A percentile compares a stretch with the other conserved stretches of the same genome.
These are phyloP conservation scores for Phylloporus arenicola DNA, from an alignment of 768 basidiomycete genomes.

Conservation along the genomic window DNA sequence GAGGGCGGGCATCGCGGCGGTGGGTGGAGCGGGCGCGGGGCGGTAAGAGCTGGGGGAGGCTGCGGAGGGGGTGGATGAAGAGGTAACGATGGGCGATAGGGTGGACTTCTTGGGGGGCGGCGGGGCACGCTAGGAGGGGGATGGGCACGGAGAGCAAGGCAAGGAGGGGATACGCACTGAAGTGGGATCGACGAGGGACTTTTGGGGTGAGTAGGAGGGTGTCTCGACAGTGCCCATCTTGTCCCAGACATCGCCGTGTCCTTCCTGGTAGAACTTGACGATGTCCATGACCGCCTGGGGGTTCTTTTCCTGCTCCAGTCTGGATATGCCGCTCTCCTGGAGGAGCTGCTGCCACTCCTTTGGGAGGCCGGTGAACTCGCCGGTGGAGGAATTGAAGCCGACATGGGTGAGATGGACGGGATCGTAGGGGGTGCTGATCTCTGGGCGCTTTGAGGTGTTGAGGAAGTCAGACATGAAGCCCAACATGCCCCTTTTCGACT, in stretches of 20 bases:
- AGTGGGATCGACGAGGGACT: conserved; percentile 40
- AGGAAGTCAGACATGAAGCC: conserved; percentile 70
- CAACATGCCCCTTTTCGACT: conserved; percentile 59
- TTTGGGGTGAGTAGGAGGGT: conserved; percentile 20
- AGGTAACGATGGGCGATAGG: conserved; percentile 24
- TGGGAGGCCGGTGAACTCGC: conserved; percentile 95
- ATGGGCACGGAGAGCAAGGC: background rate
- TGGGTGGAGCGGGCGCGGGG: conserved; percentile 71
- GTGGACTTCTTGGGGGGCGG: conserved; percentile 39
- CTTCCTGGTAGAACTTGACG: conserved; percentile 96
- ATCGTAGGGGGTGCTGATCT: conserved; percentile 98
- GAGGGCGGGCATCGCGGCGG: conserved; percentile 58
- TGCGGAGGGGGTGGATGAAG: conserved; percentile 27
- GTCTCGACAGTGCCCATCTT: conserved; percentile 64
- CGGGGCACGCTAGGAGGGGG: conserved; percentile 33
- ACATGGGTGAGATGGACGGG: conserved; percentile 99
- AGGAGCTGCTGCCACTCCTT: conserved; percentile 99
- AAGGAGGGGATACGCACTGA: conserved; percentile 40
- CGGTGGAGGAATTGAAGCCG: conserved; percentile 97
- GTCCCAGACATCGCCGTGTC: conserved; percentile 77
- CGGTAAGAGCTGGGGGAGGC: conserved; percentile 52
- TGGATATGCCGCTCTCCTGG: conserved; percentile 92
- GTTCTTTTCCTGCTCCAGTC: conserved; percentile 93
- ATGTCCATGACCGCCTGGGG: conserved; percentile 98
- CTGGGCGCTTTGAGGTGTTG: conserved; percentile 67